Evolutionary conservation across 202 grass and related monocot genomes (phyloP).

Genomic region (Eragrostis tef): DNA sequence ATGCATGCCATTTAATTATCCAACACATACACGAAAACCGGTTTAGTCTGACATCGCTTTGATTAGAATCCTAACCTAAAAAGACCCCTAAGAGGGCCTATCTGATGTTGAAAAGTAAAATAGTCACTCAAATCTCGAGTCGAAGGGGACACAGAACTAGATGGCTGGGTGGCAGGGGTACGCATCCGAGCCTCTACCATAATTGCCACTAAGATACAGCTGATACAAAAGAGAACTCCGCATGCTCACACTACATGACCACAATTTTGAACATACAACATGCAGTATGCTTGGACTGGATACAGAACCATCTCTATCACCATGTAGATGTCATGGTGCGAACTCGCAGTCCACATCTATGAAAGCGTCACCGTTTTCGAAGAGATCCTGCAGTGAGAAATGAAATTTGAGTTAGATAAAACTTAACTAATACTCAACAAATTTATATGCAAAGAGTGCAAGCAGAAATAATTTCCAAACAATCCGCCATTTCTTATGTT

Average conservation of each 20-base stretch:
- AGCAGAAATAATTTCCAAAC: neutral
- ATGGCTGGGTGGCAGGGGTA: neutral
- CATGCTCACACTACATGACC: no score
- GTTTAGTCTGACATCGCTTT: neutral
- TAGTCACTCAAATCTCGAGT: neutral
- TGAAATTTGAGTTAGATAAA: conserved; percentile 12
- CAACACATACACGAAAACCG: conserved; percentile 5
- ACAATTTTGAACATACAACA: conserved; percentile 14
- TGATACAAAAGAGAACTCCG: conserved; percentile 23
- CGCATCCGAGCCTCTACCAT: neutral
- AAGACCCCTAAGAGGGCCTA: neutral
- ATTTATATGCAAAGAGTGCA: neutral
- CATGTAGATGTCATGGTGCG: neutral
- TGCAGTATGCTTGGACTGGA: conserved; percentile 4
- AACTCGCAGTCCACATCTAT: conserved; percentile 20
- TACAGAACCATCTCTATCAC: neutral
- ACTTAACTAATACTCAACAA: neutral
- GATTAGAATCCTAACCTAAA: conserved; percentile 1
- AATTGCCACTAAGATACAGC: neutral
- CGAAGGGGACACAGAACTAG: neutral
- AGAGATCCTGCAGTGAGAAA: conserved; percentile 35
- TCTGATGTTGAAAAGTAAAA: neutral
- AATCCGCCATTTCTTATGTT: neutral
- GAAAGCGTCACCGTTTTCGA: neutral
- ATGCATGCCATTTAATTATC: conserved; percentile 11